A percentile compares a stretch with the other conserved stretches of the same genome.
Conservation (phyloP, 768 basidiomycete species). For the Mycena pura region DNA sequence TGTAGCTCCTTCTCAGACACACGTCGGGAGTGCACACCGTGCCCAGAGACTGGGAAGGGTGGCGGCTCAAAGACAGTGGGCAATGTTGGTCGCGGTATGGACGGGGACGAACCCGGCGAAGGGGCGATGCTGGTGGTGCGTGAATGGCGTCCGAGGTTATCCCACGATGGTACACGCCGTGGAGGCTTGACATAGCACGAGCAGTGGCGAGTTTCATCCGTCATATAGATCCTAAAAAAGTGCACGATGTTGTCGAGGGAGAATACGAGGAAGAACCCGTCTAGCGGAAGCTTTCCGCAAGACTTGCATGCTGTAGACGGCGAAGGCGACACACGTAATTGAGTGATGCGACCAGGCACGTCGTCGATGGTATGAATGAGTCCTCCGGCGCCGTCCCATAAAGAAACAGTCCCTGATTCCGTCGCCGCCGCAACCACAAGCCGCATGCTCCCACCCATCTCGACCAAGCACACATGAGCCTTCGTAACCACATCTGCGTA, state of each 20-base stretch:
- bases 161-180: constrained; percentile 51
- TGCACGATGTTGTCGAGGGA: constrained; percentile 69
- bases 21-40: constrained; percentile 78
- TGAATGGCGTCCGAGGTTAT: constrained; percentile 60
- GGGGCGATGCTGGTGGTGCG: constrained; percentile 66
- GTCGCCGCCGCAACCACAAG: constrained; percentile 69
- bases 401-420: constrained; percentile 68
- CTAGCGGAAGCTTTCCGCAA: constrained; percentile 72
- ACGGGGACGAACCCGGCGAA: constrained; percentile 52
- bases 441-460: constrained; percentile 56
- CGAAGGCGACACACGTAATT: constrained; percentile 66
- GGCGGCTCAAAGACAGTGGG: constrained; percentile 56
- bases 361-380: constrained; percentile 70
- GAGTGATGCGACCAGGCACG: constrained; percentile 60
- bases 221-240: constrained; percentile 68
- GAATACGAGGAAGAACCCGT: constrained; percentile 70
- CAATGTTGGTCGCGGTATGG: constrained; percentile 54
- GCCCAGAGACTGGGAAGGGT: constrained; percentile 80
- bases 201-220: constrained; percentile 67
- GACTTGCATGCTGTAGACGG: constrained; percentile 64
- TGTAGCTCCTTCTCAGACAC: constrained; percentile 70
- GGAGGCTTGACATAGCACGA: constrained; percentile 64
- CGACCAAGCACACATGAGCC: constrained; percentile 59
- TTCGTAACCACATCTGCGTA: constrained; percentile 58
- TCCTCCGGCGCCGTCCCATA: constrained; percentile 77